A percentile compares a stretch with the other conserved stretches of the same genome.
Evolutionary conservation across 352 stramenopile species (phyloP).

Genomic region (Globisporangium nagaii): DNA sequence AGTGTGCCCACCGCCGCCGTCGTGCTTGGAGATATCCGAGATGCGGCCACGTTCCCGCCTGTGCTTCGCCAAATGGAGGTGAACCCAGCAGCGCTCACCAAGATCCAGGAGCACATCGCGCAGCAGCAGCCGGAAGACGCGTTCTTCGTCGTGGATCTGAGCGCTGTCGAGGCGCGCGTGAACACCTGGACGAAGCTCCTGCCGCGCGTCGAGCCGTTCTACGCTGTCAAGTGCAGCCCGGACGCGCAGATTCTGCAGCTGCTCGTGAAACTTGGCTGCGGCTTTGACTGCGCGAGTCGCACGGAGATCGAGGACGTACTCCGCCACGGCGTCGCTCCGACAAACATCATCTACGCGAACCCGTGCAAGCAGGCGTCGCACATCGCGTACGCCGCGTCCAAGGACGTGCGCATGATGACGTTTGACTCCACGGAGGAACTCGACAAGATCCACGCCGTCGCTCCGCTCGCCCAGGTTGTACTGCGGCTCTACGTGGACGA

Average conservation of each 20-base stretch:
- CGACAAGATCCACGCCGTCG: conserved; percentile 88
- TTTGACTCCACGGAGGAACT: conserved; percentile 94
- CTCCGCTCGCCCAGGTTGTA: conserved; percentile 83
- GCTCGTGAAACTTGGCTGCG: conserved; percentile 55
- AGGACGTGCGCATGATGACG: conserved; percentile 86
- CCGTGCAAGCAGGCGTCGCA: conserved; percentile 92
- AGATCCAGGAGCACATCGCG: conserved; percentile 29
- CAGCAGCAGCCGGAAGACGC: conserved; percentile 34
- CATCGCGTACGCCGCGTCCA: conserved; percentile 74
- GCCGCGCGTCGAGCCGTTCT: conserved; percentile 87
- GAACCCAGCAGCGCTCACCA: neutral
- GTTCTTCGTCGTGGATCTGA: conserved; percentile 87
- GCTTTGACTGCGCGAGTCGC: conserved; percentile 92
- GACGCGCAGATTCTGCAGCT: conserved; percentile 67
- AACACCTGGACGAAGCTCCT: conserved; percentile 74
- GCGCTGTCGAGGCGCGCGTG: conserved; percentile 63
- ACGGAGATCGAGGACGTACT: conserved; percentile 88
- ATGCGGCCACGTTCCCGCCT: neutral
- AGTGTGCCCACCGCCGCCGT: conserved; percentile 1
- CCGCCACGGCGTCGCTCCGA: conserved; percentile 34
- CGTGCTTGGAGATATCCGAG: neutral
- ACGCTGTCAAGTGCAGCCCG: conserved; percentile 96
- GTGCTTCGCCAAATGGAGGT: conserved; percentile 2
- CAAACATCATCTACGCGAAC: conserved; percentile 94
- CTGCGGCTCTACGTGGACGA: conserved; percentile 94